phyloP scores from a whole-genome alignment of 768 basidiomycete genomes.

The Auriculariales sp. region DNA sequence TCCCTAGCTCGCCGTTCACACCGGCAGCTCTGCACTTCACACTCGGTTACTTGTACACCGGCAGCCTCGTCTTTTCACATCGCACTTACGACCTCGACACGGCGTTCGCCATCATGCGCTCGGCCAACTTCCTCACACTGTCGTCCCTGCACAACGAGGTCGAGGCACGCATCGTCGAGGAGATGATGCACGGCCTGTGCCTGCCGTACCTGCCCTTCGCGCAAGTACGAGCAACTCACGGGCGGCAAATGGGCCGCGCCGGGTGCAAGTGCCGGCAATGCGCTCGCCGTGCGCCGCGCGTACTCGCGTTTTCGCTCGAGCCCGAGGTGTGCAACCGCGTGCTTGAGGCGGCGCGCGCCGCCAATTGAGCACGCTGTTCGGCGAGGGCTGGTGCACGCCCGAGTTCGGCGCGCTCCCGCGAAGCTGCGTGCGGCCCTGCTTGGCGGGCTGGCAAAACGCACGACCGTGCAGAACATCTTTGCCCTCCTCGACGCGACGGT shows the following conservation, averaged over 20 bases:
- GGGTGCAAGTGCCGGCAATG: slow-evolving; percentile 80
- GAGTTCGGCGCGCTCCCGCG: slow-evolving; percentile 62
- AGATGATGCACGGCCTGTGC: slow-evolving; percentile 84
- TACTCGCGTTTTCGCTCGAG: slow-evolving; percentile 65
- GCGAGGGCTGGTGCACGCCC: slow-evolving; percentile 73
- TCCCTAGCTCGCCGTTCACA: slow-evolving; percentile 89
- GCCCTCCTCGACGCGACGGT: slow-evolving; percentile 54
- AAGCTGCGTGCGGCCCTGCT: slow-evolving; percentile 54
- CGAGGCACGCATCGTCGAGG: slow-evolving; percentile 68
- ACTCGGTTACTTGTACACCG: slow-evolving; percentile 88
- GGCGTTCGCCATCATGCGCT: slow-evolving; percentile 76
- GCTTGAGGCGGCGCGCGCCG: slow-evolving; percentile 58
- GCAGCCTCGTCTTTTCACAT: slow-evolving; percentile 85
- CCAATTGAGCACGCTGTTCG: slow-evolving; percentile 71
- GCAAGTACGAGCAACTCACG: slow-evolving; percentile 64
- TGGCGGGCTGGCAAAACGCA: slow-evolving; percentile 57
- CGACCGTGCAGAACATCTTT: slow-evolving; percentile 53
- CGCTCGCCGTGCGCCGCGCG: slow-evolving; percentile 60
- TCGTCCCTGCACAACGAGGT: slow-evolving; percentile 62
- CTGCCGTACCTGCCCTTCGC: slow-evolving; percentile 68
- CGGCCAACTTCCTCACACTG: slow-evolving; percentile 68
- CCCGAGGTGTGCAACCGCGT: slow-evolving; percentile 65
- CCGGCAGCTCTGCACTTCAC: slow-evolving; percentile 90
- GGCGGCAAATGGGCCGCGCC: slow-evolving; percentile 68
- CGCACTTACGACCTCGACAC: slow-evolving; percentile 87